Base-by-base conservation (phyloP, 495 filamentous ascomycete species). In the Penicillium odoratum region DNA sequence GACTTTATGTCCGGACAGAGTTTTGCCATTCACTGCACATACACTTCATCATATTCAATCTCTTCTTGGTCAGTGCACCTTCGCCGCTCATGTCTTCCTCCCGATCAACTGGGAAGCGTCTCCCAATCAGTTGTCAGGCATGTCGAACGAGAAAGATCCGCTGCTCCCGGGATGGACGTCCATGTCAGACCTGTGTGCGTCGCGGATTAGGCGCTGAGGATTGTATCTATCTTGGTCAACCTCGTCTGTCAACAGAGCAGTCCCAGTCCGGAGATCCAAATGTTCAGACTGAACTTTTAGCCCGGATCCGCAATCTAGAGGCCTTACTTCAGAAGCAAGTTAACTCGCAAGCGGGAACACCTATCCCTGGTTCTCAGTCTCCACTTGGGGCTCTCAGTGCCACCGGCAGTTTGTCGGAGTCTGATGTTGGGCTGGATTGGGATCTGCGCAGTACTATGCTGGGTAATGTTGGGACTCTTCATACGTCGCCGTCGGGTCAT, bases 101-200 rank as follows among this genome's bases (percentile, higher is more conserved):
- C 52, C 72, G 72, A 5, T 63, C 69, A 11, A 51, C 68, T 3
- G 69, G 72, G 29, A 77, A 74, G 57, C 68, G 74, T 15, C 61
- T 77, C 16, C 74, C 74, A 11, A 77, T 75, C 33, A 77, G 74
- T 56, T 77, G 74, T 28, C 72, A 77, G 47, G 72, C 74, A 31
- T 77, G 74, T 53, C 71, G 74, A 56, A 72, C 60, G 5, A 61
- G 74, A 51, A 77, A 77, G 51, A 75, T 77, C 29, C 65, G 72
- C 25, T 77, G 74, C 49, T 74, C 72, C 29, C 73, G 74, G 10
- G 74, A 77, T 57, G 71, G 71, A 16, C 67, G 74, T 13, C 74
- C 74, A 18, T 77, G 74, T 33, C 71, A 75, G 43, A 77, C 74
- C 0, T 77, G 74, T 59, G 68, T 75, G 4, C 69, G 72, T 8